Conservation (phyloP, 1,139 yeast genomes). For the Hemisphaericaspora lyxosophila region DNA sequence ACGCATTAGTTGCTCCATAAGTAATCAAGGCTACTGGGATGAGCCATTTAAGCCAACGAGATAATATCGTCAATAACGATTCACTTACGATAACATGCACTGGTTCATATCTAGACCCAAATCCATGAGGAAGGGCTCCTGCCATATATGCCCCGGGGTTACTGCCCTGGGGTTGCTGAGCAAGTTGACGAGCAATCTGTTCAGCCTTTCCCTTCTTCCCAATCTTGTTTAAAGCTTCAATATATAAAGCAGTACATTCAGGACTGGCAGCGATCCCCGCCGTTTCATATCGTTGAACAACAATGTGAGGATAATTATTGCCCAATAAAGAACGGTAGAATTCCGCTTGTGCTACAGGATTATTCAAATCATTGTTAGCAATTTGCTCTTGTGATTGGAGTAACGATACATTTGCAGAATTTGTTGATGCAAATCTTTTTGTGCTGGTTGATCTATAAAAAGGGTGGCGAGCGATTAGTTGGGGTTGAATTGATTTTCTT, state of each 20-base stretch:
- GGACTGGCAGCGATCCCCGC: slow-evolving; percentile 81
- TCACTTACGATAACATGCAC: slow-evolving; percentile 90
- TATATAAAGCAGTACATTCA: slow-evolving; percentile 75
- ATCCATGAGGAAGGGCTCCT: slow-evolving; percentile 33
- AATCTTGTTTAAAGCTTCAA: slow-evolving; percentile 73
- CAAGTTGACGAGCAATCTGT: slow-evolving; percentile 40
- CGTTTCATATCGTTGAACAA: slow-evolving; percentile 87
- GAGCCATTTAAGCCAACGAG: slow-evolving; percentile 90
- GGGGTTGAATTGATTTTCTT: slow-evolving; percentile 1
- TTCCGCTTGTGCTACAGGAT: slow-evolving; percentile 73
- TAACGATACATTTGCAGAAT: slow-evolving; percentile 25
- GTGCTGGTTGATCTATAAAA: background rate
- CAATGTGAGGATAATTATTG: slow-evolving; percentile 88
- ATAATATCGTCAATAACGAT: slow-evolving; percentile 68
- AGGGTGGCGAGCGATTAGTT: background rate
- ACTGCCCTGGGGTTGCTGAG: slow-evolving; percentile 6
- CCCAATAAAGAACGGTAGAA: slow-evolving; percentile 73
- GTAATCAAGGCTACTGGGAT: slow-evolving; percentile 73
- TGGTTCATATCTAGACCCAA: slow-evolving; percentile 65
- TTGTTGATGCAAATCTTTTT: slow-evolving; percentile 13
- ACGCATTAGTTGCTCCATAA: slow-evolving; percentile 72
- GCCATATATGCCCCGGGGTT: slow-evolving; percentile 15
- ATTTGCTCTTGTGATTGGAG: slow-evolving; percentile 74
- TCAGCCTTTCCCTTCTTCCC: slow-evolving; percentile 83
- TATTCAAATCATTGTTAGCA: slow-evolving; percentile 72